Percentiles rank a stretch among this genome's conserved stretches.
These are phyloP conservation scores for Sanguinoderma infundibulare DNA, from an alignment of 1,284 basidiomycete genomes.

Conservation along the genomic window DNA sequence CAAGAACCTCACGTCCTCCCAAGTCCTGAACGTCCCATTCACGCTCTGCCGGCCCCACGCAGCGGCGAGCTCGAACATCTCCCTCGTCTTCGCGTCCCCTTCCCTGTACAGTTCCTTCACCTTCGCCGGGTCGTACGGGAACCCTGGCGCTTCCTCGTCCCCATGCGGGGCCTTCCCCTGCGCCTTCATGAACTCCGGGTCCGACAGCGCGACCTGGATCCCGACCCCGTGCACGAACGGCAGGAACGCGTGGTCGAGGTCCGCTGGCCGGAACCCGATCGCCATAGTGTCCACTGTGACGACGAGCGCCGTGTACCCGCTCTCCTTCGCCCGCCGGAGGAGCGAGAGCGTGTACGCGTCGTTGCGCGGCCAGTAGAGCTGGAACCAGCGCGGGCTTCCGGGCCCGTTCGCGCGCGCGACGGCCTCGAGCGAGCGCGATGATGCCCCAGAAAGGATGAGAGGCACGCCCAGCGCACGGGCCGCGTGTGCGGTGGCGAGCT, in stretches of 20 bases:
- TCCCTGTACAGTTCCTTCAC: conserved; percentile 41
- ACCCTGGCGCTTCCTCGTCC: conserved; percentile 46
- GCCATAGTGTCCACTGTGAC: conserved; percentile 70
- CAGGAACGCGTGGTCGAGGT: conserved; percentile 60
- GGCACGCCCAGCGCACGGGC: conserved; percentile 68
- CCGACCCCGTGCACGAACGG: conserved; percentile 69
- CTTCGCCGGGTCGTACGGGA: conserved; percentile 60
- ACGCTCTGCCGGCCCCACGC: conserved; percentile 63
- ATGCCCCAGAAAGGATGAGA: conserved; percentile 74
- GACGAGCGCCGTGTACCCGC: conserved; percentile 69
- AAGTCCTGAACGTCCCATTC: conserved; percentile 60
- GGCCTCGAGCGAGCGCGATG: conserved; percentile 73
- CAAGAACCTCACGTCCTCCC: conserved; percentile 70
- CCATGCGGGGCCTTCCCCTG: conserved; percentile 46
- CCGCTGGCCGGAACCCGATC: conserved; percentile 73
- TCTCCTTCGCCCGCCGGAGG: conserved; percentile 65
- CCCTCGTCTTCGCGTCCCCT: conserved; percentile 50
- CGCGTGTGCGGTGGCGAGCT: conserved; percentile 71
- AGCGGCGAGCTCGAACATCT: conserved; percentile 48
- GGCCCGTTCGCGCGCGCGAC: conserved; percentile 67
- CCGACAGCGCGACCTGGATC: conserved; percentile 59
- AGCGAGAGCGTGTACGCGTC: conserved; percentile 69
- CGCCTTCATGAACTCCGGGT: conserved; percentile 72
- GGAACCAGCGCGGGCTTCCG: conserved; percentile 69
- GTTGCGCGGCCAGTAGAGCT: conserved; percentile 78